phyloP scores from a whole-genome alignment of 176 grass and related monocot genomes.

The Avena insularis region DNA sequence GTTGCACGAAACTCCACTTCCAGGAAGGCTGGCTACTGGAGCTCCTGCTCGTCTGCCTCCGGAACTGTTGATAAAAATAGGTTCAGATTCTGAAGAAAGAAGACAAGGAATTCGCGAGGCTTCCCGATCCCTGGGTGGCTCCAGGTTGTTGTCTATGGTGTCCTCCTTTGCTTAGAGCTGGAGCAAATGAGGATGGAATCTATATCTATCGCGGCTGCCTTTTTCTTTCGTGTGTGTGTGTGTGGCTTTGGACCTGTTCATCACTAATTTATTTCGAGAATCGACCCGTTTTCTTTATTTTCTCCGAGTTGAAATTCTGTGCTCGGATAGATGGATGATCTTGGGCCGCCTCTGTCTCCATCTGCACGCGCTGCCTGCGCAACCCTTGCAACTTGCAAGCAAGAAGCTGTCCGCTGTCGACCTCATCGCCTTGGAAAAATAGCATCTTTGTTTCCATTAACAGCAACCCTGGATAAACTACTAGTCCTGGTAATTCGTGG shows the following conservation, averaged over 20 bases:
- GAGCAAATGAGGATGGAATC: conserved; percentile 39
- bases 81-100: neutral
- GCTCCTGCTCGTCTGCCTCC: neutral
- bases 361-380: neutral
- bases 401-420: neutral
- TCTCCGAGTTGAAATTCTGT: neutral
- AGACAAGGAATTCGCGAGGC: neutral
- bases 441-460: conserved; percentile 14
- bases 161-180: neutral
- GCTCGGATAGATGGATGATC: conserved; percentile 32
- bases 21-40: neutral
- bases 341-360: conserved; percentile 10
- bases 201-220: neutral
- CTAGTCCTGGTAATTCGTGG: conserved; percentile 18
- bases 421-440: conserved; percentile 34
- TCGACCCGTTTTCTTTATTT: neutral
- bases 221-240: conserved; percentile 22
- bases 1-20: neutral
- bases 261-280: conserved; percentile 1
- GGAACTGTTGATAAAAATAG: neutral
- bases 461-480: neutral
- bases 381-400: conserved; percentile 12
- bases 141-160: neutral
- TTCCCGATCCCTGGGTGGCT: neutral
- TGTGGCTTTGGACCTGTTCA: neutral